These are phyloP conservation scores for Fonsecaea multimorphosa DNA, from an alignment of 2,329 filamentous ascomycete species.

Conservation along the genomic window DNA sequence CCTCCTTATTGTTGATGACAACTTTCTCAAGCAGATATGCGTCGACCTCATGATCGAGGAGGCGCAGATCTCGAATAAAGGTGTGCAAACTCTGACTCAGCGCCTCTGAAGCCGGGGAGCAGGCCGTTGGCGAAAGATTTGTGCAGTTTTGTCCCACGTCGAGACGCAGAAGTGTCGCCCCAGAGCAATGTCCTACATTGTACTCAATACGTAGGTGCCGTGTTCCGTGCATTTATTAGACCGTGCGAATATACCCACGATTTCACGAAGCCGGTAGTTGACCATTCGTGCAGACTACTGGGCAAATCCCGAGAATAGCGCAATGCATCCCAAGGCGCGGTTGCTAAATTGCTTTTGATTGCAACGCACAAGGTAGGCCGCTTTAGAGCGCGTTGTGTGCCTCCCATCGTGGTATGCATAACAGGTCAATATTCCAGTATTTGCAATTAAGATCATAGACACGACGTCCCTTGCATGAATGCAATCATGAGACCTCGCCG, in stretches of 20 bases:
- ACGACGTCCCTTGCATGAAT: not conserved
- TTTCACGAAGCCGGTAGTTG: not conserved
- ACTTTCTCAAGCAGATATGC: not conserved
- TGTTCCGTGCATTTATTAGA: not conserved
- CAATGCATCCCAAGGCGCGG: not conserved
- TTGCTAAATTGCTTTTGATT: not conserved
- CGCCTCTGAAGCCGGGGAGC: not conserved
- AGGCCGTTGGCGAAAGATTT: not conserved
- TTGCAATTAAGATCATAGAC: not conserved
- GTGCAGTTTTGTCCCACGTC: not conserved
- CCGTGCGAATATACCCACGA: not conserved
- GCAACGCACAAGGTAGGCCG: not conserved
- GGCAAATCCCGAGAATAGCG: not conserved
- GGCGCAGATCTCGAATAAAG: constrained; percentile 1
- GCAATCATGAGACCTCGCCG: not conserved
- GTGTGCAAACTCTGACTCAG: constrained; percentile 2
- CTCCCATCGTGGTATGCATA: not conserved
- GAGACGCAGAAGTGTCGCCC: not conserved
- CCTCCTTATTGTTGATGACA: not conserved
- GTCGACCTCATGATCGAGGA: not conserved
- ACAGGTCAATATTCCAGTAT: not conserved
- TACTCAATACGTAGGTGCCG: not conserved
- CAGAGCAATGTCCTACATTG: not conserved
- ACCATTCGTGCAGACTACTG: not conserved
- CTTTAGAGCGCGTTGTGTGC: not conserved